Evolutionary conservation across 2,329 filamentous ascomycete species (phyloP), one percentile per base, ranked within the genome.

Genomic region (Hypoxylon sp.): DNA sequence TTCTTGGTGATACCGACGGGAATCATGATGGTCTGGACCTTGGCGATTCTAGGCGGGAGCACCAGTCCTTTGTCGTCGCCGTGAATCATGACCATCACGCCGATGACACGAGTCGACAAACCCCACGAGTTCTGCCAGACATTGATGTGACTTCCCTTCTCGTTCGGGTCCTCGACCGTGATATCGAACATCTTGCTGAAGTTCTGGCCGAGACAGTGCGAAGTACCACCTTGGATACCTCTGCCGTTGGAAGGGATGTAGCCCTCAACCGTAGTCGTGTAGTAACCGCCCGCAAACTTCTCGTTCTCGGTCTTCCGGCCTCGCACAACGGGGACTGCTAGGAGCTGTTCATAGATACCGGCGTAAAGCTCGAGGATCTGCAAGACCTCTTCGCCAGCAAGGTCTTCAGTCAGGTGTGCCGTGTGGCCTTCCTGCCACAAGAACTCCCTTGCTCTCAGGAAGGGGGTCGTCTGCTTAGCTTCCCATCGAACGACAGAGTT

Each of bases 41-140:
- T 92, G 64, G 93, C 88, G 48, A 98, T 90, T 53, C 92, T 86
- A 35, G 95, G 95, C 73, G 95, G 95, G 48, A 98, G 87, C 61
- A 98, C 92, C 15, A 99, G 83, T 64, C 95, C 95, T 77, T 94
- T 94, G 79, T 99, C 90, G 74, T 99, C 95, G 70, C 92, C 89
- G 78, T 99, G 95, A 60, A 96, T 92, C 87, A 99, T 95, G 71
- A 97, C 91, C 94, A 98, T 98, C 74, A 98, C 92, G 79, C 95
- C 96, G 66, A 99, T 96, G 55, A 94, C 92, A 73, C 95, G 92
- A 51, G 95, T 99, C 1, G 94, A 98, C 60, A 99, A 85, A 77
- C 95, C 95, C 95, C 95, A 99, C 11, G 92, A 97, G 81, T 99
- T 99, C 76, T 99, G 95, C 93, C 94, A 98, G 55, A 98, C 93